Conservation (phyloP, 495 filamentous ascomycete species). For the Aspergillus leporis region DNA sequence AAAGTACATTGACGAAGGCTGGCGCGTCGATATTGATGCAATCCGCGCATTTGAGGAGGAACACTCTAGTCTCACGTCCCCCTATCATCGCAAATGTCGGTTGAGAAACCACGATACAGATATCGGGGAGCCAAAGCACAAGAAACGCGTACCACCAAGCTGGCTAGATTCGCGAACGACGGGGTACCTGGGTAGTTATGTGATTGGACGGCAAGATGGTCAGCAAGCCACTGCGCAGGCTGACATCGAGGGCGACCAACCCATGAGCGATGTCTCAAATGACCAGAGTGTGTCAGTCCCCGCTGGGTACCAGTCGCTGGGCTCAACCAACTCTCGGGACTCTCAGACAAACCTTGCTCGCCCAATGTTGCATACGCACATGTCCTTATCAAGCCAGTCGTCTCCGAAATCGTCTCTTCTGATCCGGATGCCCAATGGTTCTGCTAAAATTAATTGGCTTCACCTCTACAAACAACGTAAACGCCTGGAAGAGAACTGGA, state of each 20-base stretch:
- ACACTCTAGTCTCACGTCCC: conserved; percentile 43
- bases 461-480: conserved; percentile 87
- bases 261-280: conserved; percentile 46
- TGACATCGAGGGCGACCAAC: conserved; percentile 47
- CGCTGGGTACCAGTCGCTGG: conserved; percentile 8
- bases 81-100: conserved; percentile 46
- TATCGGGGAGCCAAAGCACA: conserved; percentile 48
- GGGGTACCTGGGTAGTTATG: conserved; percentile 12
- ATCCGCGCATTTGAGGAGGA: conserved; percentile 67
- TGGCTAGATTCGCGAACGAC: conserved; percentile 37
- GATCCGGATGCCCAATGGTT: conserved; percentile 34
- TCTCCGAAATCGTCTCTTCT: conserved; percentile 37
- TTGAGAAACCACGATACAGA: conserved; percentile 47
- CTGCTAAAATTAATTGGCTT: conserved; percentile 47
- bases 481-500: conserved; percentile 89
- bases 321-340: neutral
- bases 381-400: conserved; percentile 19
- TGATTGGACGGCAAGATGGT: neutral
- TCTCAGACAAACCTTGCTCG: conserved; percentile 10
- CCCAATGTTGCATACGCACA: conserved; percentile 12
- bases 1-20: conserved; percentile 81
- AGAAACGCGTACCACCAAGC: conserved; percentile 50
- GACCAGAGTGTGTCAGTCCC: conserved; percentile 20
- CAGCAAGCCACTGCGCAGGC: conserved; percentile 35
- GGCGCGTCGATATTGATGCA: conserved; percentile 68